A percentile compares a stretch with the other conserved stretches of the same genome.
phyloP scores from a whole-genome alignment of 495 filamentous ascomycete species.

The Tuber aestivum region DNA sequence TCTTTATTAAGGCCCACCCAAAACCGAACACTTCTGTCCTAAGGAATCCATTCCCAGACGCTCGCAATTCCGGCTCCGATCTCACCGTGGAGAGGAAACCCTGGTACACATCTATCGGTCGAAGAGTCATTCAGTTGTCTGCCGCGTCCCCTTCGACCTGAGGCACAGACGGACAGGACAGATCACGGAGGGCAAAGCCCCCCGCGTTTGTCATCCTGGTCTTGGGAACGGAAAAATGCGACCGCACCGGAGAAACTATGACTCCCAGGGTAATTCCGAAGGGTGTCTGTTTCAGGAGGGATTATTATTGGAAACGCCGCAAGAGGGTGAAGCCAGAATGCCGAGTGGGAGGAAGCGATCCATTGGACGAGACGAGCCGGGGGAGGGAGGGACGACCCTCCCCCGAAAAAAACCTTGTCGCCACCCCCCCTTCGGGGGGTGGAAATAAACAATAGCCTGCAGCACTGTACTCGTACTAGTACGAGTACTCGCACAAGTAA shows the following conservation, averaged over 20 bases:
- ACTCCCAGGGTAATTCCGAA: neutral
- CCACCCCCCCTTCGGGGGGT: neutral
- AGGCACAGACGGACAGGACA: slow-evolving; percentile 1
- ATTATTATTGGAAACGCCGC: slow-evolving; percentile 1
- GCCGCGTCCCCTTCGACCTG: neutral
- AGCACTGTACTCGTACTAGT: too few relatives aligned
- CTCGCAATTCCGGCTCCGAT: neutral
- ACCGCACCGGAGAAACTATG: neutral
- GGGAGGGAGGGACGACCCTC: neutral
- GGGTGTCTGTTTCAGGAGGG: neutral
- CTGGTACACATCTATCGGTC: neutral
- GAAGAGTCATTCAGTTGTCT: neutral
- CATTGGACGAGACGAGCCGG: neutral
- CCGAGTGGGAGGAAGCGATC: neutral
- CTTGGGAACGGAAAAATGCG: neutral
- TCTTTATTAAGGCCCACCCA: neutral
- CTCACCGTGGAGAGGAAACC: neutral
- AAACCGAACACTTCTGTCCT: neutral
- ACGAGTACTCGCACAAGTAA: too few relatives aligned
- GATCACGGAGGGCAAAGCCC: neutral
- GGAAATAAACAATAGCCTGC: neutral
- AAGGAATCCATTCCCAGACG: neutral
- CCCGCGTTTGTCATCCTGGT: neutral
- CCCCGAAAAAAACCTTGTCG: neutral
- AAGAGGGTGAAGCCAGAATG: neutral